Conservation (phyloP, 495 filamentous ascomycete genomes). For the Penicillium canescens region DNA sequence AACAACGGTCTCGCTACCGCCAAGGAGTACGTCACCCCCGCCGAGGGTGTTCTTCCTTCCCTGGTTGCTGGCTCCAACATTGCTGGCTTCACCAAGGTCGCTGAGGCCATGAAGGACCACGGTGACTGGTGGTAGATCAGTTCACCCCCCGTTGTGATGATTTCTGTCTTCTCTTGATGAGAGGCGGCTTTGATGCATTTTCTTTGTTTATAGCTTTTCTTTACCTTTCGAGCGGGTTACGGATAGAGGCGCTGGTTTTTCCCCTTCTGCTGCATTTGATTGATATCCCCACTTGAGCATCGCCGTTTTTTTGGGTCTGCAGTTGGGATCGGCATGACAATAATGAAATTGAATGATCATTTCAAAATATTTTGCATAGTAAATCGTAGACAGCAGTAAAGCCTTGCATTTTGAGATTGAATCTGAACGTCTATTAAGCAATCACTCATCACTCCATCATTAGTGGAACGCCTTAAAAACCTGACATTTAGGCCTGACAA, state of each 20-base stretch:
- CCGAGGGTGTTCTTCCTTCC: constrained; percentile 82
- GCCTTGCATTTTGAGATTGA: too few relatives aligned
- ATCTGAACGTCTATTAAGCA: too few relatives aligned
- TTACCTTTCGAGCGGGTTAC: constrained; percentile 33
- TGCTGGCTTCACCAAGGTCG: constrained; percentile 96
- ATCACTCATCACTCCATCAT: too few relatives aligned
- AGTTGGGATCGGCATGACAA: constrained; percentile 27
- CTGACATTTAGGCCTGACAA: too few relatives aligned
- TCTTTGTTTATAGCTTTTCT: constrained; percentile 21
- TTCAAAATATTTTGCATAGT: background rate
- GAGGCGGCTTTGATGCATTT: constrained; percentile 23
- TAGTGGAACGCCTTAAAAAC: too few relatives aligned
- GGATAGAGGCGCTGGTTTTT: constrained; percentile 44
- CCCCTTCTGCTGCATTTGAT: constrained; percentile 29
- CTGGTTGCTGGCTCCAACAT: constrained; percentile 95
- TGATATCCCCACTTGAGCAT: constrained; percentile 32
- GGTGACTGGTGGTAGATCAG: constrained; percentile 87
- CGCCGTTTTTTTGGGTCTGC: constrained; percentile 16
- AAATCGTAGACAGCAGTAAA: too few relatives aligned
- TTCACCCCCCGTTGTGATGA: constrained; percentile 9
- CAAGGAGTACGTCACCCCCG: constrained; percentile 75
- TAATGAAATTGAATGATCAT: constrained; percentile 31
- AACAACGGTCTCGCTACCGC: constrained; percentile 87
- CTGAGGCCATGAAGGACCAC: constrained; percentile 90
- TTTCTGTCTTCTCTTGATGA: constrained; percentile 15